These are phyloP conservation scores for Cryptococcus maquisensis DNA, from an alignment of 1,284 basidiomycete genomes.

Conservation along the genomic window DNA sequence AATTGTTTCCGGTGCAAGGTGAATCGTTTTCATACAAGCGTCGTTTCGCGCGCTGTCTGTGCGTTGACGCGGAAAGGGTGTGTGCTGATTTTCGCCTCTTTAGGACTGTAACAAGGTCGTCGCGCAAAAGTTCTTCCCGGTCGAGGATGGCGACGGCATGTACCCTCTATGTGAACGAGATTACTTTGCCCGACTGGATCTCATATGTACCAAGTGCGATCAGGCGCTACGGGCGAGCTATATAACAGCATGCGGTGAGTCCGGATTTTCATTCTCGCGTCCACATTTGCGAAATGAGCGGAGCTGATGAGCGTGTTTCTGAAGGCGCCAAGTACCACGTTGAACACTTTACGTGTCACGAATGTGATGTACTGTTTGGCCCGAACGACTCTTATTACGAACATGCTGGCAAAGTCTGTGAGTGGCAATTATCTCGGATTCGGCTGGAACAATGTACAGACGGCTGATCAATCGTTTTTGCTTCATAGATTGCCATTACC, in stretches of 20 bases:
- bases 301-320: neutral
- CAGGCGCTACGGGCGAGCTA: slow-evolving; percentile 94
- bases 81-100: slow-evolving; percentile 15
- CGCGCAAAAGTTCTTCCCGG: slow-evolving; percentile 98
- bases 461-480: neutral
- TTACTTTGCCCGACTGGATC: slow-evolving; percentile 91
- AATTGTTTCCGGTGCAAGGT: slow-evolving; percentile 97
- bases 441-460: neutral
- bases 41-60: neutral
- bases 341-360: slow-evolving; percentile 98
- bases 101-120: slow-evolving; percentile 96
- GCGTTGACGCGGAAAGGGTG: neutral
- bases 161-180: slow-evolving; percentile 95
- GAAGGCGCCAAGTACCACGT: slow-evolving; percentile 98
- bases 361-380: slow-evolving; percentile 92
- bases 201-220: slow-evolving; percentile 95
- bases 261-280: neutral
- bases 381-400: slow-evolving; percentile 99
- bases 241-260: slow-evolving; percentile 97
- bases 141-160: slow-evolving; percentile 74
- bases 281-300: neutral
- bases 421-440: slow-evolving; percentile 14
- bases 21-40: slow-evolving; percentile 33
- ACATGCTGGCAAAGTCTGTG: slow-evolving; percentile 85
- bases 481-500: slow-evolving; percentile 74